Conservation (phyloP, 352 stramenopile genomes). For the Sclerospora graminicola region DNA sequence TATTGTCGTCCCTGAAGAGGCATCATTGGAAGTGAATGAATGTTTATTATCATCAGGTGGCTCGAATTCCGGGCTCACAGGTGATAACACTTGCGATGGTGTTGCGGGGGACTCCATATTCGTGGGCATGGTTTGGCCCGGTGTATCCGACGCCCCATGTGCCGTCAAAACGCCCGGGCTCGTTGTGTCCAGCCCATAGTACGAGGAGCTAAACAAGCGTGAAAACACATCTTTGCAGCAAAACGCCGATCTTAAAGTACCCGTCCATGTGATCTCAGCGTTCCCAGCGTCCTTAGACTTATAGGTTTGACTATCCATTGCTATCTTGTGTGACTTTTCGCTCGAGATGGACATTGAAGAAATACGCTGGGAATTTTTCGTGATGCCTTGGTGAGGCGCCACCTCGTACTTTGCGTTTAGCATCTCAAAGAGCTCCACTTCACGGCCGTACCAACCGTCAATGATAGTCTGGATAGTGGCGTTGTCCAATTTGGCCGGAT, state of each 20-base stretch:
- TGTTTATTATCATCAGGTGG: slow-evolving; percentile 20
- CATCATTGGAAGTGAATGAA: slow-evolving; percentile 30
- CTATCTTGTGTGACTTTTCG: slow-evolving; percentile 47
- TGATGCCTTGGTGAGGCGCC: slow-evolving; percentile 57
- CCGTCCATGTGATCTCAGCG: slow-evolving; percentile 42
- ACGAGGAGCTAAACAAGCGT: slow-evolving; percentile 49
- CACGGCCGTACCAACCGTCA: slow-evolving; percentile 73
- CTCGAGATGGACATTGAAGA: slow-evolving; percentile 30
- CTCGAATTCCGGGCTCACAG: slow-evolving; percentile 26
- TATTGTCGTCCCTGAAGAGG: slow-evolving; percentile 26
- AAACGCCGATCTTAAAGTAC: slow-evolving; percentile 45
- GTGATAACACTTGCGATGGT: slow-evolving; percentile 25
- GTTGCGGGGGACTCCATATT: slow-evolving; percentile 51
- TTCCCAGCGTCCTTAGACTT: slow-evolving; percentile 44
- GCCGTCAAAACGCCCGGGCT: slow-evolving; percentile 49
- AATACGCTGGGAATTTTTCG: slow-evolving; percentile 32
- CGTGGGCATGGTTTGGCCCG: slow-evolving; percentile 39
- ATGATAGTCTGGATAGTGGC: slow-evolving; percentile 81
- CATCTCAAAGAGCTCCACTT: slow-evolving; percentile 83
- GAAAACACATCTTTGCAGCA: slow-evolving; percentile 58
- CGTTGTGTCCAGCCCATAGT: slow-evolving; percentile 75
- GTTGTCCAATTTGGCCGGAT: slow-evolving; percentile 78
- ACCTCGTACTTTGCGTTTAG: slow-evolving; percentile 83
- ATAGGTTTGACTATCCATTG: slow-evolving; percentile 44
- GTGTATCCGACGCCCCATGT: slow-evolving; percentile 48